Evolutionary conservation across 108 stramenopile genomes (phyloP).

Genomic region (Chaetoceros muelleri): DNA sequence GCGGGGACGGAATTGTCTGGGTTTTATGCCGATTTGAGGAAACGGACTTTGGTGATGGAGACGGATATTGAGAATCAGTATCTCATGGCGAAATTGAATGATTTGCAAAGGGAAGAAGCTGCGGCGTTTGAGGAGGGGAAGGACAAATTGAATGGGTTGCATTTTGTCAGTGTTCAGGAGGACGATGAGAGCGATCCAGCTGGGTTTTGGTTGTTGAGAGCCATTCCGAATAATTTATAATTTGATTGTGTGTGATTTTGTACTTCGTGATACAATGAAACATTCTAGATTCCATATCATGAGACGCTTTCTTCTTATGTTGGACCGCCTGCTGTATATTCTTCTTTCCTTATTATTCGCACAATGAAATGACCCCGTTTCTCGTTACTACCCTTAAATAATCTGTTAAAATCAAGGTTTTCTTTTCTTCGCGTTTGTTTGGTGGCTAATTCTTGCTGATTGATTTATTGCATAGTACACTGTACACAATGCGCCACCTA

Average conservation of each 20-base stretch:
- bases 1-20: conserved; percentile 86
- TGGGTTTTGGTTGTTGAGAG: conserved; percentile 92
- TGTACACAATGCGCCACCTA: no score
- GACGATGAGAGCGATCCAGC: conserved; percentile 87
- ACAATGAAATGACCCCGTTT: no score
- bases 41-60: conserved; percentile 83
- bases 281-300: no score
- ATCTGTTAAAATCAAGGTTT: no score
- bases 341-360: no score
- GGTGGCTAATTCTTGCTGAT: no score
- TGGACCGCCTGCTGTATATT: no score
- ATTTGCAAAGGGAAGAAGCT: conserved; percentile 78
- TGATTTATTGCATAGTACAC: no score
- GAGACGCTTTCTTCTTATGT: no score
- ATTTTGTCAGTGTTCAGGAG: conserved; percentile 87
- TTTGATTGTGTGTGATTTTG: not conserved
- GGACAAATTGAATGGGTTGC: conserved; percentile 74
- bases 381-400: no score
- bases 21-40: conserved; percentile 76
- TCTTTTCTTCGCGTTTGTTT: no score
- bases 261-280: no score
- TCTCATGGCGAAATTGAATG: conserved; percentile 79
- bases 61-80: conserved; percentile 92
- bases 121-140: conserved; percentile 89
- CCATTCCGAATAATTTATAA: conserved; percentile 51